Evolutionary conservation across 176 grass and related monocot species (phyloP).

Genomic region (Dendrocalamus sinicus): DNA sequence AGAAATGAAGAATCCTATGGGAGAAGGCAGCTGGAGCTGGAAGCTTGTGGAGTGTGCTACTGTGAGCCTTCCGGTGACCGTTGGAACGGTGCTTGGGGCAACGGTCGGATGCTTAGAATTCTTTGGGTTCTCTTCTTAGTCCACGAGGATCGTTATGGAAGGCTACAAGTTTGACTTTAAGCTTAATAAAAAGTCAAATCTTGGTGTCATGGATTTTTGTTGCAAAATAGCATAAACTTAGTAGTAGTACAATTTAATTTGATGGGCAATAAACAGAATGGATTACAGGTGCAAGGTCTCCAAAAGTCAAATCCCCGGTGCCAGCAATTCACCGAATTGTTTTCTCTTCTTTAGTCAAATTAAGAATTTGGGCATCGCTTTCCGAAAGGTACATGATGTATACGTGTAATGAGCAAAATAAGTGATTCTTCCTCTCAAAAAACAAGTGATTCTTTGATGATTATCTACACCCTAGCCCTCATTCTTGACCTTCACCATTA

Average conservation of each 20-base stretch:
- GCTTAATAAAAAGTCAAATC: background rate
- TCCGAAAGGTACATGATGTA: background rate
- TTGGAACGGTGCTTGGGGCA: slow-evolving; percentile 25
- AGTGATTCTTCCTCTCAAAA: background rate
- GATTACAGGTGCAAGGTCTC: background rate
- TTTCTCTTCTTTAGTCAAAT: no score
- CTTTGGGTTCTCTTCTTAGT: background rate
- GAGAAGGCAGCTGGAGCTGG: slow-evolving; percentile 26
- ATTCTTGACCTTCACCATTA: background rate
- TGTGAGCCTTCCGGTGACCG: slow-evolving; percentile 32
- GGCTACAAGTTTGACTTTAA: background rate
- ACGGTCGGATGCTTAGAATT: slow-evolving; percentile 40
- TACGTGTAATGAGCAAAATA: background rate
- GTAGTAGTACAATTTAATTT: background rate
- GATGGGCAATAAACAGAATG: background rate
- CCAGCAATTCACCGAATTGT: no score
- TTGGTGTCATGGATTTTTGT: background rate
- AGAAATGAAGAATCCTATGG: slow-evolving; percentile 7
- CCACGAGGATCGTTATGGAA: no score
- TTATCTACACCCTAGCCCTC: slow-evolving; percentile 7
- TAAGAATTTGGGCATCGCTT: background rate
- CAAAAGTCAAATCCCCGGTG: no score
- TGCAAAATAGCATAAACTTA: background rate
- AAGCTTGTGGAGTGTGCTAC: slow-evolving; percentile 45
- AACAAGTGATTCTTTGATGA: background rate